These are phyloP conservation scores for Claviceps citrina DNA, from an alignment of 2,329 filamentous ascomycete genomes.

Conservation along the genomic window DNA sequence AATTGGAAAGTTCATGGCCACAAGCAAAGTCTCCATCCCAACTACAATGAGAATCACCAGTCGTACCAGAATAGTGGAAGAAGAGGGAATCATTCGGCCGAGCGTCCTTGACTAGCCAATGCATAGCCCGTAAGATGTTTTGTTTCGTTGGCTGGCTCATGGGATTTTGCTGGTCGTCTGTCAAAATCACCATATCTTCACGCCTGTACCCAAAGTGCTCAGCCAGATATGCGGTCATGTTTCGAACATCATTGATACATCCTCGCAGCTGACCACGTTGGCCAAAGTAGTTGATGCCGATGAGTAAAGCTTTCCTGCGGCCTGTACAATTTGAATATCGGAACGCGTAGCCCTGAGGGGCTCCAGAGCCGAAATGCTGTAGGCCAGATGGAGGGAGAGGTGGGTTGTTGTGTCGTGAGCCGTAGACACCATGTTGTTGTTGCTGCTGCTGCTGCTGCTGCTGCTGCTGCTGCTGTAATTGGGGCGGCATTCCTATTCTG, in stretches of 20 bases:
- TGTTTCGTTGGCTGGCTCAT: slow-evolving; percentile 95
- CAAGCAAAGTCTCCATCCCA: neutral
- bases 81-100: slow-evolving; percentile 86
- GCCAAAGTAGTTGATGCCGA: slow-evolving; percentile 94
- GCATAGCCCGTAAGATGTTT: slow-evolving; percentile 91
- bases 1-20: neutral
- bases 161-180: slow-evolving; percentile 90
- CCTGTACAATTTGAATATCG: slow-evolving; percentile 88
- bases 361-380: slow-evolving; percentile 65
- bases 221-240: slow-evolving; percentile 85
- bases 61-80: slow-evolving; percentile 81
- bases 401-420: slow-evolving; percentile 24
- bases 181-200: slow-evolving; percentile 93
- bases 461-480: neutral
- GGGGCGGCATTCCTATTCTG: slow-evolving; percentile 8
- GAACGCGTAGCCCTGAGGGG: slow-evolving; percentile 66
- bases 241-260: slow-evolving; percentile 95
- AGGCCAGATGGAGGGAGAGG: slow-evolving; percentile 50
- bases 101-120: slow-evolving; percentile 92
- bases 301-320: slow-evolving; percentile 71
- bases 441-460: slow-evolving; percentile 3
- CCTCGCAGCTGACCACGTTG: slow-evolving; percentile 81
- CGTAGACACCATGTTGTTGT: slow-evolving; percentile 7
- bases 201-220: slow-evolving; percentile 83
- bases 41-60: neutral